phyloP scores from a whole-genome alignment of 176 grass and related monocot genomes.

The Musa acuminata region DNA sequence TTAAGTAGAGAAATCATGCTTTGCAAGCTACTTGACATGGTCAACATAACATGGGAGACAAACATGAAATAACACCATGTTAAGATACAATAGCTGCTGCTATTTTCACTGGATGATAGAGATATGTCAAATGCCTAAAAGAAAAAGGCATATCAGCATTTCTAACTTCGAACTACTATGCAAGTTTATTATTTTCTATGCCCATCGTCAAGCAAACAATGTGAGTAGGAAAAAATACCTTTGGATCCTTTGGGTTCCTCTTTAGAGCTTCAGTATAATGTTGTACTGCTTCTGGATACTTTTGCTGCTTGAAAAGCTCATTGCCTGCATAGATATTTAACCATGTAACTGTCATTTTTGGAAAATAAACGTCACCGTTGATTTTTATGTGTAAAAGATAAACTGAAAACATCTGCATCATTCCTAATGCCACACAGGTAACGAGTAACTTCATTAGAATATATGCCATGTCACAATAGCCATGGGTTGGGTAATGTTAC shows the following conservation, averaged over 20 bases:
- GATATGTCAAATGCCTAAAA: too few species aligned
- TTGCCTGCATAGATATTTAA: constrained; percentile 25
- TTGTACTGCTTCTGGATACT: constrained; percentile 38
- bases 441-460: too few species aligned
- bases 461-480: not conserved
- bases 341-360: not conserved
- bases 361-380: not conserved
- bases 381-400: not conserved
- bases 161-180: too few species aligned
- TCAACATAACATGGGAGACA: too few species aligned
- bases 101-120: too few species aligned
- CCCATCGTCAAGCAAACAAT: not conserved
- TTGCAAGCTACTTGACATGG: too few species aligned
- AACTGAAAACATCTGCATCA: too few species aligned
- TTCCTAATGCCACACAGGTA: too few species aligned
- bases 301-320: constrained; percentile 37
- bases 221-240: constrained; percentile 24
- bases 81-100: too few species aligned
- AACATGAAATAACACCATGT: too few species aligned
- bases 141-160: too few species aligned
- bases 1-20: too few species aligned
- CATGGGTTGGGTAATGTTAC: not conserved
- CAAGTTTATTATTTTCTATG: not conserved
- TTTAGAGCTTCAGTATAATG: constrained; percentile 44
- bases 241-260: constrained; percentile 44